Base-by-base conservation (phyloP, 176 grass and related monocot genomes). In the Thalia dealbata region DNA sequence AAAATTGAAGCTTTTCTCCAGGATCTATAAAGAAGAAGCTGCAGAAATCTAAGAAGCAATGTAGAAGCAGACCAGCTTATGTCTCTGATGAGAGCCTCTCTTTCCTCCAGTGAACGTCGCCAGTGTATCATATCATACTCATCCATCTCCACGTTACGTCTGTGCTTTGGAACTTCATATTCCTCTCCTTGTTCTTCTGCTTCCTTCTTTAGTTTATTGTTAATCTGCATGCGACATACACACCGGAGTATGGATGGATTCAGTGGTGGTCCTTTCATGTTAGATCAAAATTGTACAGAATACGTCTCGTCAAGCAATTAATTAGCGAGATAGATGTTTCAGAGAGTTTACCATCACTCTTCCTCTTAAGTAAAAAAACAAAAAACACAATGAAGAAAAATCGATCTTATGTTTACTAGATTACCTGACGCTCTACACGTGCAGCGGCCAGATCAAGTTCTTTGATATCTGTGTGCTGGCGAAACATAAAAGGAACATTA, bases 101-200 rank as follows among this genome's bases (percentile, higher is more conserved):
- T 82, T 79, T 88, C 89, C 76, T 97, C 93, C 69, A 79, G 83
- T 14, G 89, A 97, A 48, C 85, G 84, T 11, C 51, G 78, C 93
- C 93, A 97, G 19, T 92, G 93, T 81, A 97, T 73, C 55, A 92
- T 67, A 81, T 97, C 93, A 52, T 97, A 92, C 76, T 90, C 82
- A 73, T 97, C 93, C 93, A 97, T 97, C 64, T 97, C 87, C 70
- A 71, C 69, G 72, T 92, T 92, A 23, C 87, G 78, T 44, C 79
- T 81, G 50, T 90, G 25, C 78, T 90, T 92, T 0, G 16, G 28
- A 69, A 86, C 59, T 82, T 86, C 83, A 62, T 86, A 92, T 54
- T 92, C 80, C 75, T 90, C 87, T 77, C 89, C 93, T 75, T 80
- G 86, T 68, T 88, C 82, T 61, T 81, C 74, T 60, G 89, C 87